Conservation (phyloP, 176 grass and related monocot genomes). For the Pontederia paniculata region DNA sequence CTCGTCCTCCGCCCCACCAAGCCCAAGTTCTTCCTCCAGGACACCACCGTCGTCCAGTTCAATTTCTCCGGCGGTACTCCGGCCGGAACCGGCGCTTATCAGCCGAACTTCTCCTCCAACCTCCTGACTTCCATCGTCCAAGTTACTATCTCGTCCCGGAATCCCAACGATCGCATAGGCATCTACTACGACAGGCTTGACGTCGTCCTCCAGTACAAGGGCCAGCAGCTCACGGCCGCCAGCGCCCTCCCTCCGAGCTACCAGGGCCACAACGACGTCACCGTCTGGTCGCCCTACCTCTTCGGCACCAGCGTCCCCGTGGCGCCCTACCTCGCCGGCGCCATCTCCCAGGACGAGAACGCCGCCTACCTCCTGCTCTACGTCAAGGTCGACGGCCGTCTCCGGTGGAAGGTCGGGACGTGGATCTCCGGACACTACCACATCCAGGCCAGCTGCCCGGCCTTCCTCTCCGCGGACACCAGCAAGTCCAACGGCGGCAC, state of each 20-base stretch:
- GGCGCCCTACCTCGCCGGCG: constrained; percentile 22
- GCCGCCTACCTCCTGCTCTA: constrained; percentile 55
- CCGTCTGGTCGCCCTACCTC: constrained; percentile 52
- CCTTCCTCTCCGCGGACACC: constrained; percentile 31
- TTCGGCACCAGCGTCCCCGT: constrained; percentile 37
- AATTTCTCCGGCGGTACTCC: constrained; percentile 34
- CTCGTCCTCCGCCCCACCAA: constrained; percentile 51
- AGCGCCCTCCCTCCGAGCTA: constrained; percentile 39
- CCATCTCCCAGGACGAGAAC: constrained; percentile 46
- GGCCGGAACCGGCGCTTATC: no score
- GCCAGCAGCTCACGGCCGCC: constrained; percentile 41
- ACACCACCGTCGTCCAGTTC: constrained; percentile 49
- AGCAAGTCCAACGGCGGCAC: constrained; percentile 19
- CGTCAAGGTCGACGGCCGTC: constrained; percentile 28
- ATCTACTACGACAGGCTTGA: constrained; percentile 69
- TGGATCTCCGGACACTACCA: constrained; percentile 70
- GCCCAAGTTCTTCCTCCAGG: constrained; percentile 60
- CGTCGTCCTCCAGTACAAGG: constrained; percentile 49
- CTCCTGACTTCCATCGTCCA: constrained; percentile 59
- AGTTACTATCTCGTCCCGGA: constrained; percentile 36
- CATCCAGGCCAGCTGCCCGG: constrained; percentile 53
- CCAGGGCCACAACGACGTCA: constrained; percentile 47
- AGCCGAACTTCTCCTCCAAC: neutral
- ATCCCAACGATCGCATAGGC: constrained; percentile 38
- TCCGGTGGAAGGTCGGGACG: constrained; percentile 57